Conservation (phyloP, 306 rosid species). For the Alnus glutinosa region DNA sequence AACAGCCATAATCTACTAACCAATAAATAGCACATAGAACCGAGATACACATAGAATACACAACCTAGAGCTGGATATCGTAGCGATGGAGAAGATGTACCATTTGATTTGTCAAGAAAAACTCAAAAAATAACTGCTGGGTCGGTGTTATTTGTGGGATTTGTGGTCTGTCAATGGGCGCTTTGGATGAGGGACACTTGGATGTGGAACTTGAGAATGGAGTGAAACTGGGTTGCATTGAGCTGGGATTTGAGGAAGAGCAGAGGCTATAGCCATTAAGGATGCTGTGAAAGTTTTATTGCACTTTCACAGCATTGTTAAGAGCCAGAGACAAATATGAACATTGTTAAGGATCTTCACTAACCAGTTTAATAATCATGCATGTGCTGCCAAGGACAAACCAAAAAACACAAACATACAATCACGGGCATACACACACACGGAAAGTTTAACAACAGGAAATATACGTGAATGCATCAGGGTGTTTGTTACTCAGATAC, state of each 20-base stretch:
- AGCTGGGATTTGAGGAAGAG: constrained; percentile 48
- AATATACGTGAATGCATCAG: constrained; percentile 71
- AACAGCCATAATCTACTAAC: too few relatives aligned
- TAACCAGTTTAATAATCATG: too few relatives aligned
- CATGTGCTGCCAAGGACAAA: too few relatives aligned
- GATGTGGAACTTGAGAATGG: constrained; percentile 64
- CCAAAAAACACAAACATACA: too few relatives aligned
- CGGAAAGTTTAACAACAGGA: too few relatives aligned
- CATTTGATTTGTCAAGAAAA: not conserved
- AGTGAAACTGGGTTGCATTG: constrained; percentile 37
- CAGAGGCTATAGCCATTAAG: constrained; percentile 51
- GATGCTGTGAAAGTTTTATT: constrained; percentile 79
- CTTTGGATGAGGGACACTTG: constrained; percentile 73
- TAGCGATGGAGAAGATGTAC: not conserved
- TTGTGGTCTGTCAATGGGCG: constrained; percentile 61
- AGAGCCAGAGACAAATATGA: too few relatives aligned
- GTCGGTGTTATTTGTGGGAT: constrained; percentile 16
- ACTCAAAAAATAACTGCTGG: constrained; percentile 4
- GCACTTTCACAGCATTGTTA: not conserved
- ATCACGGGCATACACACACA: too few relatives aligned
- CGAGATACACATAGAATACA: not conserved
- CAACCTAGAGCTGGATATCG: not conserved
- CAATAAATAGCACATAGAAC: not conserved
- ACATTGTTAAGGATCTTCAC: too few relatives aligned
- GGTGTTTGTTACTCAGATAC: constrained; percentile 83